Evolutionary conservation across 257 asterid genomes (phyloP), one percentile per base, ranked within the genome.

Genomic region (Buddleja alternifolia): DNA sequence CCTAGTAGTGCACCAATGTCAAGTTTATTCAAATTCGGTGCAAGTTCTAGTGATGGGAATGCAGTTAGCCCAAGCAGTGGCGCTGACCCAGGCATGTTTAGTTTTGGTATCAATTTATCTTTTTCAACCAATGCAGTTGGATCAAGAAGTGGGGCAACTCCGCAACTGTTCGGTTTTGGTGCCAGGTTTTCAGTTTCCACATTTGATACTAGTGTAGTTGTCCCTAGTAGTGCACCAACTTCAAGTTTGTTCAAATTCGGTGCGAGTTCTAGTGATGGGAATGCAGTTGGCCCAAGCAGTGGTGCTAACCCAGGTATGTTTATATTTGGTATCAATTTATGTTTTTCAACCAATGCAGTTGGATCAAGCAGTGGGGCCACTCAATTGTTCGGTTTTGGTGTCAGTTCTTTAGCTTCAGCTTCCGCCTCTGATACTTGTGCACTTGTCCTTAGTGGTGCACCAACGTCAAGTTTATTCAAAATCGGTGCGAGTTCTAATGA

Each of bases 381-480:
- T 24, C 40, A 78, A 14, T 3, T 23, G 9, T 78, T 72, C 60
- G 63, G 70, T 67, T 81, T 81, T 54, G 82, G 80, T 39, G 70
- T 48, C 34, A 58, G 52, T 52, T 62, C 81, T 60, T n/a, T n/a
- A n/a, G n/a, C n/a, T n/a, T 59, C 77, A 4, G 77, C 75, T 66
- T 67, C 88, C 76, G 59, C 86, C 20, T 76, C 85, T 10, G 83
- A 68, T 42, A 24, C 82, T 74, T 73, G 24, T 63, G 42, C 83
- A 2, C 62, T 46, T 51, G 74, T 57, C 56, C 63, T 83, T 9
- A 64, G 46, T 66, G 63, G 79, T 64, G 80, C 57, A 42, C 39
- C 81, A 7, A 23, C 82, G 61, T 39, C 82, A 46, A 77, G 81
- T 64, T 1, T 66, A 51, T 66, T 78, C 61, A 76, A 62, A 73